Conservation (phyloP, 2,329 filamentous ascomycete genomes). For the Pseudonectria buxi region DNA sequence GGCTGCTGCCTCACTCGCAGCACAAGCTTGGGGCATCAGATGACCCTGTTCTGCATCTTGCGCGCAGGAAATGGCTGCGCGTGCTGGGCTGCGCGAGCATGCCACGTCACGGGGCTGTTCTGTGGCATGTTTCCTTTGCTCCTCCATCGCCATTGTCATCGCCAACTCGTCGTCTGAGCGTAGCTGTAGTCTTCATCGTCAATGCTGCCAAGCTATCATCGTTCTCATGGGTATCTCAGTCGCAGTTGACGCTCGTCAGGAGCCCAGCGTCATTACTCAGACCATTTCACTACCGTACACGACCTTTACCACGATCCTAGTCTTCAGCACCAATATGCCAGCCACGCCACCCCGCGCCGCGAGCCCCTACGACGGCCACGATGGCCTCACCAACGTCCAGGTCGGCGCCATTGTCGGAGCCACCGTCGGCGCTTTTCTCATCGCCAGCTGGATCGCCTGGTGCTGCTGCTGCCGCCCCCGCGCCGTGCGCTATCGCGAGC, state of each 20-base stretch:
- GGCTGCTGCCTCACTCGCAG: no score
- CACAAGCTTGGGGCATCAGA: no score
- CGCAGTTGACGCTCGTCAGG: slow-evolving; percentile 17
- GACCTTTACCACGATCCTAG: slow-evolving; percentile 32
- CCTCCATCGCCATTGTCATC: no score
- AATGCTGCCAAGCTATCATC: no score
- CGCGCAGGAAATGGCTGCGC: no score
- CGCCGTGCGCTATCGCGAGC: background rate
- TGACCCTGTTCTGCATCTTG: no score
- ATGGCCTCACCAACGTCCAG: slow-evolving; percentile 27
- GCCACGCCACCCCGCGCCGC: slow-evolving; percentile 6
- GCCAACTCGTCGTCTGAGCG: no score
- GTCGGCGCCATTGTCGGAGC: slow-evolving; percentile 37
- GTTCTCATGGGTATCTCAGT: slow-evolving; percentile 3
- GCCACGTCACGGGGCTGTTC: no score
- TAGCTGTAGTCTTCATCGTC: no score
- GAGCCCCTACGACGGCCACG: slow-evolving; percentile 9
- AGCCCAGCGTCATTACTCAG: slow-evolving; percentile 29
- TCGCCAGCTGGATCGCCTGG: slow-evolving; percentile 27
- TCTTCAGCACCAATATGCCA: slow-evolving; percentile 14
- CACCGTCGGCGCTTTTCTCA: slow-evolving; percentile 30
- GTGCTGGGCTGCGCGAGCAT: no score
- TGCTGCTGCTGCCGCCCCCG: slow-evolving; percentile 20
- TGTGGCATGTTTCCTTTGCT: no score
- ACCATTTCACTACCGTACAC: slow-evolving; percentile 27